These are phyloP conservation scores for Nemania sp. DNA, from an alignment of 2,329 filamentous ascomycete species.

Conservation along the genomic window DNA sequence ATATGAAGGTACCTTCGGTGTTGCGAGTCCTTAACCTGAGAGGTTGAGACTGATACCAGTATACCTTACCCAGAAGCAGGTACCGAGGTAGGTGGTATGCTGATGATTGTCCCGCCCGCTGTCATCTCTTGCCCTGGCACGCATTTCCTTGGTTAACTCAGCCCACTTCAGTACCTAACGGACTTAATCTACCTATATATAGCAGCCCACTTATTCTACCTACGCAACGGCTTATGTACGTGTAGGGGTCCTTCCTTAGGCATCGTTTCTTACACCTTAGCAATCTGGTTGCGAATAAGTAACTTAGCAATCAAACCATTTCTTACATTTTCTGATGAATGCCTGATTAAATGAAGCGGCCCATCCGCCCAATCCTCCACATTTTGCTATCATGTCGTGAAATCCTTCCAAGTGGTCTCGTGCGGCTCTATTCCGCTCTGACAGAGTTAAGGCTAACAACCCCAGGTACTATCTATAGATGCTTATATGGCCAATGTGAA, in stretches of 20 bases:
- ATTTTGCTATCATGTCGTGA: no score
- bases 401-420: neutral
- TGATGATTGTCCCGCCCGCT: constrained; percentile 3
- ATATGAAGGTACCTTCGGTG: neutral
- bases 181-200: no score
- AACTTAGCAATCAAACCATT: no score
- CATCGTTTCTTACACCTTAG: no score
- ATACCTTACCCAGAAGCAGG: constrained; percentile 8
- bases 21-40: no score
- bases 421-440: neutral
- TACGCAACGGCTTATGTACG: no score
- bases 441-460: neutral
- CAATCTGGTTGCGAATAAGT: no score
- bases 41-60: neutral
- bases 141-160: neutral
- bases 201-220: no score
- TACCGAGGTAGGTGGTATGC: neutral
- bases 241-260: no score
- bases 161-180: neutral
- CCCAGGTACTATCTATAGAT: neutral
- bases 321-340: no score
- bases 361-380: no score
- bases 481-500: neutral
- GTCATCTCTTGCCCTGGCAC: neutral
- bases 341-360: no score